Base-by-base conservation (phyloP, 352 stramenopile genomes). In the Sclerospora graminicola region DNA sequence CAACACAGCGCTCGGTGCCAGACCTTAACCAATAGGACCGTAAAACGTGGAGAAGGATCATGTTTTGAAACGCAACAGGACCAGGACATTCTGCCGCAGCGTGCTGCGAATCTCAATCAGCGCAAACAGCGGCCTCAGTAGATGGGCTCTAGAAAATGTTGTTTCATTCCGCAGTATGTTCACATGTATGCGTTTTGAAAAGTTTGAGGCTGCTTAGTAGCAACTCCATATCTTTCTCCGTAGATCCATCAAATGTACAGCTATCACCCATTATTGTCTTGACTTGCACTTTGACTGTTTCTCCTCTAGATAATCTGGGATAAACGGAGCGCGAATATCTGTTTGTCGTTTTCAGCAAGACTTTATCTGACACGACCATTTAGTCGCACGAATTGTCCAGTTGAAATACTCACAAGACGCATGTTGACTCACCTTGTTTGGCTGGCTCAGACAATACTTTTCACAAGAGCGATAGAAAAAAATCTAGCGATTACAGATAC, bases 401-500 rank as follows among this genome's bases (percentile, higher is more conserved):
- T 69, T 16, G 81, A 85, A 34, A 96, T 66, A n/a, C 62, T 64
- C 7, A 63, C 62, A 26, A 96, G 59, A 0, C 82, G 72, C 24
- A 45, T 41, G 6, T n/a, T n/a, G 63, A 48, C 38, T 73, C 50
- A 31, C 48, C 52, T 28, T 33, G 45, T 41, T 60, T 30, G 21
- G 19, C 44, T 5, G 70, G 58, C 13, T 67, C 55, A 7, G 64
- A 51, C 9, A 99, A 69, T 18, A 99, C 94, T 51, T 84, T 82
- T 7, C 89, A 81, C 16, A 99, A 64, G 21, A 98, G 78, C n/a
- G 79, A 78, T 32, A 99, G 83, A 63, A 99, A 99, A 41, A 98
- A 97, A n/a, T 83, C 74, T 0, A 98, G 70, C 50, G 89, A 98
- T 60, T 97, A 99, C 60, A 99, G 95, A 67, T 99, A 99, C 31